Evolutionary conservation across 2,329 filamentous ascomycete genomes (phyloP), one percentile per base, ranked within the genome.

Genomic region (Arthrocladium fulminans): DNA sequence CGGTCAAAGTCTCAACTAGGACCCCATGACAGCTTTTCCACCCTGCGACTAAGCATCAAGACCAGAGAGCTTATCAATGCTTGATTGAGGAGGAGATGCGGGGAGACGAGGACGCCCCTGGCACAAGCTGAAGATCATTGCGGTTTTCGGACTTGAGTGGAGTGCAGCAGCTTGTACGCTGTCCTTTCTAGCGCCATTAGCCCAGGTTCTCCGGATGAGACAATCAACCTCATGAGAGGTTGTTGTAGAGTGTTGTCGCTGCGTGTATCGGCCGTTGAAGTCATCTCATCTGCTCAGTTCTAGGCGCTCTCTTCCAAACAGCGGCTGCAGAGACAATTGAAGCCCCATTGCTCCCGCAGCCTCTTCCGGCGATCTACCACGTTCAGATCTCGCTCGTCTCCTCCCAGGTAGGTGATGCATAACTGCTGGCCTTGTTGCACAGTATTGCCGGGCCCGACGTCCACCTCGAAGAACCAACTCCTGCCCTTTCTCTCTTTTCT

Each of bases 391-490:
- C 34, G 37, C 40, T 54, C 52, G 30, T 54, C 52, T 12, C 52
- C 52, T 13, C 52, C 52, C 8, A 54, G 50, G 40, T 54, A 54
- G 12, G 50, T 54, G 46, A 54, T 54, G 24, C 50, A 52, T n/a
- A 54, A 20, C 37, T 54, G 50, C 25, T 54, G 46, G 13, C 50
- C 50, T 19, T 35, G 22, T 19, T 35, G 24, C 34, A 52, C 12
- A 20, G 2, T 25, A 4, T 38, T 35, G 7, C 5, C 34, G 12
- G 34, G 43, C 2, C 19, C 27, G 10, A 15, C 38, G 10, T 23
- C 40, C 12, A 44, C 25, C 9, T 10, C 13, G 42, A 54, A 54
- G 15, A 13, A 39, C 52, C 52, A 54, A 9, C 20, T 35, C 43
- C 52, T 30, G 2, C 52, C 52, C 2, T 25, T 30, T 23, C 52